Evolutionary conservation across 495 filamentous ascomycete genomes (phyloP).

Genomic region (Xylaria curta): DNA sequence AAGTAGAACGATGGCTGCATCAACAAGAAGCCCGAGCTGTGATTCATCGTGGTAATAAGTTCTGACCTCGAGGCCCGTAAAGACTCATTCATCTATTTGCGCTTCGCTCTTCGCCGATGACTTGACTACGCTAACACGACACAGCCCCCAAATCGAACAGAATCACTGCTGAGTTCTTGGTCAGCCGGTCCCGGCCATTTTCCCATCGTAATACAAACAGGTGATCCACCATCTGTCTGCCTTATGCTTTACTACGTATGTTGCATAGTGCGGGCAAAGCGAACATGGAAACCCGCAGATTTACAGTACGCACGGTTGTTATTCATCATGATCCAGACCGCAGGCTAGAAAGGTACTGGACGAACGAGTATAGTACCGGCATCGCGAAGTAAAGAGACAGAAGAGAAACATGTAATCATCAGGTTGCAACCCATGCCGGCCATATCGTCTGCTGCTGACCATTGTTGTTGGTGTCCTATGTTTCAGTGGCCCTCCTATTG

Average conservation of each 20-base stretch:
- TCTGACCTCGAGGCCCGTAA: not conserved
- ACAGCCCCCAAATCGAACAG: slow-evolving; percentile 17
- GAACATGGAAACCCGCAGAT: not conserved
- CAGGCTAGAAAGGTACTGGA: not conserved
- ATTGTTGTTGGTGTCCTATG: not conserved
- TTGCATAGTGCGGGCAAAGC: slow-evolving; percentile 15
- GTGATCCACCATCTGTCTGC: slow-evolving; percentile 17
- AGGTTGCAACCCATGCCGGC: slow-evolving; percentile 4
- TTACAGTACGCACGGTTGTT: not conserved
- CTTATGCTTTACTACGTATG: slow-evolving; percentile 3
- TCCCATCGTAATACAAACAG: slow-evolving; percentile 5
- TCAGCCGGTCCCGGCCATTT: slow-evolving; percentile 18
- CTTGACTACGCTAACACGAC: not conserved
- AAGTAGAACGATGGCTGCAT: not conserved
- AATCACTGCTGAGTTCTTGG: slow-evolving; percentile 10
- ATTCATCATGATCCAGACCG: not conserved
- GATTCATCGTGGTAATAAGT: not conserved
- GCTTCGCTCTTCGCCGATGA: slow-evolving; percentile 22
- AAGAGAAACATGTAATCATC: not conserved
- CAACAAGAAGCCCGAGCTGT: not conserved
- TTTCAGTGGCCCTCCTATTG: slow-evolving; percentile 2
- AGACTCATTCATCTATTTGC: not conserved
- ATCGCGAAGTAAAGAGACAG: not conserved
- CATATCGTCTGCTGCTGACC: slow-evolving; percentile 2
- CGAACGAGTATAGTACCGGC: not conserved